Evolutionary conservation across 345 rosid genomes (phyloP), one percentile per base, ranked within the genome.

Genomic region (Brassica carinata): DNA sequence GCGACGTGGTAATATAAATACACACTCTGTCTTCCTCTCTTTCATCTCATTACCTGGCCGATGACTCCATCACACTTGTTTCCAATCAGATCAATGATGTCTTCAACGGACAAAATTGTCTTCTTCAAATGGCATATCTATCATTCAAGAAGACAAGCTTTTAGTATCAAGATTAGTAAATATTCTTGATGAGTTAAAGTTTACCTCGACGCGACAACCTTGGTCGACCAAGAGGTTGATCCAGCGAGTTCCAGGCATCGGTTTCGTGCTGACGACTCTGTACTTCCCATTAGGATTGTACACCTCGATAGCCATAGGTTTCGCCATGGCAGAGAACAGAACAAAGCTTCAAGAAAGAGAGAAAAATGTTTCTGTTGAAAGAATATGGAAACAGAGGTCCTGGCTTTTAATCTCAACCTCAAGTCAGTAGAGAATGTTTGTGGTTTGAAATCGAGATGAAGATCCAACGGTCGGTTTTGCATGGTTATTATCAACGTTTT

Each of bases 211-310:
- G 3, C 98, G 96, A 84, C 96, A 91, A 55, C 90, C 99, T 72
- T 96, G 92, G 73, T 93, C 92, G 67, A 90, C 68, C 78, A 96
- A 76, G 88, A 96, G 96, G 72, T 96, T 90, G 84, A 96, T 93
- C 99, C 98, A 96, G 63, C 99, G 97, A 84, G 98, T 91, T 30
- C 99, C 97, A 5, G 99, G 98, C 98, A 96, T 96, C 34, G 99
- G 59, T 69, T 96, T 96, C 11, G 98, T 96, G 88, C 99, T 93
- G 26, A 96, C 86, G 9, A 96, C 98, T 86, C 99, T 89, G 88
- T 89, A 92, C 66, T 85, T 96, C 11, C 99, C 99, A 83, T 71
- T 93, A 11, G 99, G 97, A 69, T 96, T 96, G 79, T 91, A 89
- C 27, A 96, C 99, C 84, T 96, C 99, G 26, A 96, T 89, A 1